phyloP scores from a whole-genome alignment of 192 early-diverging fungal genomes.

The Lunasporangiospora selenospora region DNA sequence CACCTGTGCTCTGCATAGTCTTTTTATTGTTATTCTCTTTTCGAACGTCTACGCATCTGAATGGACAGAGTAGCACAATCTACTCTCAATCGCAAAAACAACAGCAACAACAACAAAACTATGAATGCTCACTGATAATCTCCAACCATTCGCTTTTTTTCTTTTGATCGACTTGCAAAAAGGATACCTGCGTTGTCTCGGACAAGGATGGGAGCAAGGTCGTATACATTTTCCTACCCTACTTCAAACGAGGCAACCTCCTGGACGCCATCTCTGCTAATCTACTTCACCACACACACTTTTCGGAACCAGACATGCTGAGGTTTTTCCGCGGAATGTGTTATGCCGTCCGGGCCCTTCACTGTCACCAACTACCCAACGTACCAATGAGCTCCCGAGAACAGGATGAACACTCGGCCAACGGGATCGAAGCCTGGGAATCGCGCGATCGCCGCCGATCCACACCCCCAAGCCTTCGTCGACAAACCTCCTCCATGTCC shows the following conservation, averaged over 20 bases:
- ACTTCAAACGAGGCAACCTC: conserved; percentile 66
- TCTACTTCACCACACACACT: conserved; percentile 52
- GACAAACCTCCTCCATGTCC: conserved; percentile 23
- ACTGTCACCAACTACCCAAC: conserved; percentile 57
- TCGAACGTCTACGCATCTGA: too few species aligned
- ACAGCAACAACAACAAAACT: too few species aligned
- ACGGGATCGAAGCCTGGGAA: conserved; percentile 38
- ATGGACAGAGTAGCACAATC: too few species aligned
- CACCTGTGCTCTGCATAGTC: too few species aligned
- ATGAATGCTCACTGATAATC: background rate
- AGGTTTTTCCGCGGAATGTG: conserved; percentile 65
- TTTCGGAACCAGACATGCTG: conserved; percentile 65
- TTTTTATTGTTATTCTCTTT: too few species aligned
- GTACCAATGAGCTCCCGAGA: conserved; percentile 44
- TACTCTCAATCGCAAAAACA: too few species aligned
- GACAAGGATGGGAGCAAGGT: conserved; percentile 57
- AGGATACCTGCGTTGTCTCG: conserved; percentile 61
- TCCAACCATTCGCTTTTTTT: background rate
- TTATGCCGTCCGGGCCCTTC: conserved; percentile 61
- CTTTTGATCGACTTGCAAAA: conserved; percentile 5
- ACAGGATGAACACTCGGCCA: conserved; percentile 20
- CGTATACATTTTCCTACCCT: conserved; percentile 77
- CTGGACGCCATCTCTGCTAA: conserved; percentile 61
- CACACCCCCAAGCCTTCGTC: conserved; percentile 16
- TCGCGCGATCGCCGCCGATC: conserved; percentile 26